Conservation (phyloP, 1,284 basidiomycete species). For the Malassezia cuniculi region DNA sequence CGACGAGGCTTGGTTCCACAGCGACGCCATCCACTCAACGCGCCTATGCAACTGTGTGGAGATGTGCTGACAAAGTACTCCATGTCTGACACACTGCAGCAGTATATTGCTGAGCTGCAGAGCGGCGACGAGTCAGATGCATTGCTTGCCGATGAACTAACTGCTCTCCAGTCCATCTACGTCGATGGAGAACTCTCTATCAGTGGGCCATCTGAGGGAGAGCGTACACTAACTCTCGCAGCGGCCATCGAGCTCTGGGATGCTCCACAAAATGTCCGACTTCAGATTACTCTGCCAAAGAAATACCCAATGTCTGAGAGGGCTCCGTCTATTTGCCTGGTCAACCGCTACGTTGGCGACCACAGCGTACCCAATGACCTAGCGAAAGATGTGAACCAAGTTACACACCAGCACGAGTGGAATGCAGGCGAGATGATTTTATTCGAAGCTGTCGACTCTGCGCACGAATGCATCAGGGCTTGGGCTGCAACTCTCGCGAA, state of each 20-base stretch:
- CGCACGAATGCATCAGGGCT: constrained; percentile 25
- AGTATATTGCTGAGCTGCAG: constrained; percentile 6
- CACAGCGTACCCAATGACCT: constrained; percentile 14
- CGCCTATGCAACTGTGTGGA: neutral
- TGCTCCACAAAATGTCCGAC: too few relatives aligned
- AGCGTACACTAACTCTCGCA: constrained; percentile 17
- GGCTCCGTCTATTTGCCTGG: constrained; percentile 2
- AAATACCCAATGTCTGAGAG: constrained; percentile 3
- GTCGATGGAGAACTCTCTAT: constrained; percentile 19
- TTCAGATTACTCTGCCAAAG: neutral
- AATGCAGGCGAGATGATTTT: constrained; percentile 27
- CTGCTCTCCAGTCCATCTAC: constrained; percentile 38
- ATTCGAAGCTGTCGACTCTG: constrained; percentile 44
- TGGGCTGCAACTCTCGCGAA: too few relatives aligned
- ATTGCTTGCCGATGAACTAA: constrained; percentile 4
- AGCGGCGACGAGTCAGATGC: neutral
- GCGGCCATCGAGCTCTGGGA: constrained; percentile 20
- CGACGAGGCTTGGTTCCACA: constrained; percentile 34
- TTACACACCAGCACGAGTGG: too few relatives aligned
- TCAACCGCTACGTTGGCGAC: constrained; percentile 1
- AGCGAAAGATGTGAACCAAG: neutral
- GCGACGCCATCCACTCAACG: constrained; percentile 30
- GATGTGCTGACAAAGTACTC: constrained; percentile 1
- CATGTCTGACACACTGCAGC: constrained; percentile 7
- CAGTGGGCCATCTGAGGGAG: neutral